Evolutionary conservation across 2,329 filamentous ascomycete species (phyloP), one percentile per base, ranked within the genome.

Genomic region (Aspergillus proliferans): DNA sequence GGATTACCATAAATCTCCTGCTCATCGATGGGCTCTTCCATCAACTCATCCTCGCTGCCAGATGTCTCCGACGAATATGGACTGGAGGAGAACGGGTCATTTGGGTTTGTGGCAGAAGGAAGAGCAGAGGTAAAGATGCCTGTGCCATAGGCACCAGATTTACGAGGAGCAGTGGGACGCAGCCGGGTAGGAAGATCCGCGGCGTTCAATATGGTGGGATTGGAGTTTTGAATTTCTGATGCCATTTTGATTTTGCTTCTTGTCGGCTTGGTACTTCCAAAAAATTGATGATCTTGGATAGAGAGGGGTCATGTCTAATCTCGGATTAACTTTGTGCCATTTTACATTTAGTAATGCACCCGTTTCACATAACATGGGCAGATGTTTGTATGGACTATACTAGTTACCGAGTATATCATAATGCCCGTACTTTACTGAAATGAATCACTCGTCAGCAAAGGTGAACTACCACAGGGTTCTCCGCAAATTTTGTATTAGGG

Each of bases 1-100:
- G 21, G 41, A 56, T 40, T 74, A 93, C 89, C 90, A 66, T 92
- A 98, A 39, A 98, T 92, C 71, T 98, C 93, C 69, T 96, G 93
- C 68, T 94, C 88, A 65, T 98, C 93, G 58, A 98, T 95, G 49
- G 87, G 87, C 60, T 97, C 91, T 33, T 84, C 77, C 1, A 76
- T 74, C 44, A 82, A 78, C 50, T 85, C 81, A 50, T 83, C 81
- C 45, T 81, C 74, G n/a, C 63, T 67, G 30, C 70, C 69, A 6
- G 66, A 65, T 34, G 67, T 66, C 43, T 64, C 68, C 21, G 68
- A 67, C 44, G 48, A 56, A 49, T 58, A 43, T 56, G 66, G 60
- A 53, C 65, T 53, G 57, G 65, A 58, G n/a, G 64, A 69, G 48
- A 79, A 76, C 33, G 77, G 74, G 59, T 81, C 77, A 53, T 65